Base-by-base conservation (phyloP, 2,329 filamentous ascomycete genomes). In the Monosporascus ibericus region DNA sequence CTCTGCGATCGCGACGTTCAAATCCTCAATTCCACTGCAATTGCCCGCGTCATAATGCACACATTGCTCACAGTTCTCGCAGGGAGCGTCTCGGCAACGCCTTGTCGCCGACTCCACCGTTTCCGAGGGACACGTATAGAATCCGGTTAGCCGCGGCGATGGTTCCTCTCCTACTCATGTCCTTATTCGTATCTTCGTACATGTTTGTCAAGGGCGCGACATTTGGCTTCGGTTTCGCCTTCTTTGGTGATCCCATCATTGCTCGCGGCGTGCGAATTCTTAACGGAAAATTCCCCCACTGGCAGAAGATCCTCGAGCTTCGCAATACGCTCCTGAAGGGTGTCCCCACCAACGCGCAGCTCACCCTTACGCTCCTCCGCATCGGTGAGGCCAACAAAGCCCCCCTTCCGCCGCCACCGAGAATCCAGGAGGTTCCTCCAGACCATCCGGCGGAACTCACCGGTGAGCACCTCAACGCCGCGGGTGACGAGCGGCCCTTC, bases 341-440 rank as follows among this genome's bases (percentile, higher is more conserved):
- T 2, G 85, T 94, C 0, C 90, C 90, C 1, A 95, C 90, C 2
- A 94, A 95, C 64, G 88, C 89, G 3, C 90, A 95, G 64, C 80
- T 95, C 18, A 85, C 89, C 0, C 73, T 95, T 27, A 95, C 90
- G 0, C 77, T 95, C 1, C 81, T 95, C 11, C 86, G 90, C 5
- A 84, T 92, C 30, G 90, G 89, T 40, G 90, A 95, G 69, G 82
- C 81, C 11, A 92, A 92, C 70, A 87, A 88, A 58, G 85, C 88
- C 0, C 90, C 90, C 0, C 70, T 95, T 0, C 88, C 89, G 0
- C 84, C 80, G 0, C 77, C 78, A 0, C 76, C 75, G 0, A 58
- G 62, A 0, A 65, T 68, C 3, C 62, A 65, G 20, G 61, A 64
- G 0, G 65, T 70, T 0, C 73, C 75, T 0, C 67, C 72, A 0